Evolutionary conservation across 805 yeast species (phyloP), one percentile per base, ranked within the genome.

Genomic region (Kuraishia ogatae): DNA sequence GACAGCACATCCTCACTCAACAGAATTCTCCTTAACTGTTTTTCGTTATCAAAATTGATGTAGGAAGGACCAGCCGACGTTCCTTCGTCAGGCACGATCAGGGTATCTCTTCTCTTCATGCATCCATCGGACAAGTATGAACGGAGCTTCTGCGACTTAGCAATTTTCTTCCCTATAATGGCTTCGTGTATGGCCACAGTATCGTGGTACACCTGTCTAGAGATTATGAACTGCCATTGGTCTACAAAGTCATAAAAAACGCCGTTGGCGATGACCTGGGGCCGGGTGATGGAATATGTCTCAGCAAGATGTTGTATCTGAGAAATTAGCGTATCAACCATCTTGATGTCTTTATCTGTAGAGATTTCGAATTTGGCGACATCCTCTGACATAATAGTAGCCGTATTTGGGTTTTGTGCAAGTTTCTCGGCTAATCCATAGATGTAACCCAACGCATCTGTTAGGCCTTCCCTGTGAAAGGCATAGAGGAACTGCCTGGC

Each of bases 211-310:
- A 84, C 60, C 59, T 84, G 87, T 43, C 68, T 74, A 2, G 81
- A 75, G 62, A 85, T 66, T 1, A 77, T 64, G 49, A 71, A 71
- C 58, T 83, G 82, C 87, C 89, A 86, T 2, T 76, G 71, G 26
- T 56, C 55, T 43, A 69, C 72, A 60, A 85, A 74, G 2, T 76
- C 77, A 56, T 74, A 70, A 19, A 87, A 76, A 6, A 84, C 83
- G 50, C 98, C 98, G 66, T 93, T 87, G 28, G 82, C 80, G 52
- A 90, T 76, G 2, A 89, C 70, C 0, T 79, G 66, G 0, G 93
- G 84, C 1, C 66, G 64, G 0, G 62, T 61, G 26, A 84, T 67
- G 5, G 78, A 74, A 39, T 82, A 71, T 0, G 67, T 70, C 1
- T 61, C 51, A 21, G 7, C 20, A 57, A 56, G 24, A 58, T 51